phyloP scores from a whole-genome alignment of 2,329 filamentous ascomycete species.

The Fusarium keratoplasticum region DNA sequence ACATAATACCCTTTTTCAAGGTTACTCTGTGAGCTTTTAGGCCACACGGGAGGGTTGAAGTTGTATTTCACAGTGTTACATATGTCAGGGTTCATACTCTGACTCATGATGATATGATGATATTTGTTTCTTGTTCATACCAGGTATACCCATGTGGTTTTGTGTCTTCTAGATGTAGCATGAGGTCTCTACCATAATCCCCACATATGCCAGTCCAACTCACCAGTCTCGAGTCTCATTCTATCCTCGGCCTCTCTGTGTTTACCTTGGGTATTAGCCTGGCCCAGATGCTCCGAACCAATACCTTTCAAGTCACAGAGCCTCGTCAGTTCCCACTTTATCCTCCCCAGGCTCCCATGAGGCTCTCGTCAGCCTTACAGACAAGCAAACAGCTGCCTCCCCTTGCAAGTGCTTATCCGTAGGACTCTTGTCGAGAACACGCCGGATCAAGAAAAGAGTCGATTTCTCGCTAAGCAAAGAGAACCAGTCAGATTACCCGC shows the following conservation, averaged over 20 bases:
- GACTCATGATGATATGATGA: constrained; percentile 39
- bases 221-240: neutral
- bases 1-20: constrained; percentile 34
- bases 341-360: constrained; percentile 1
- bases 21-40: constrained; percentile 23
- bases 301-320: neutral
- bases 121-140: constrained; percentile 8
- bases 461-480: constrained; percentile 8
- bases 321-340: constrained; percentile 21
- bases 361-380: constrained; percentile 45
- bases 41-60: constrained; percentile 22
- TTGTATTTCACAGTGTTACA: constrained; percentile 27
- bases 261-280: neutral
- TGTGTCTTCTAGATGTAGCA: neutral
- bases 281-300: neutral
- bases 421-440: constrained; percentile 22
- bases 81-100: constrained; percentile 26
- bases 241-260: neutral
- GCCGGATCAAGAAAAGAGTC: constrained; percentile 4
- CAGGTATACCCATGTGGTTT: neutral
- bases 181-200: neutral
- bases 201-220: neutral
- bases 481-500: constrained; percentile 1
- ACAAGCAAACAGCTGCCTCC: constrained; percentile 13
- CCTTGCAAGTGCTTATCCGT: constrained; percentile 44